phyloP scores from a whole-genome alignment of 2,329 filamentous ascomycete species.

The Fusarium graminum region DNA sequence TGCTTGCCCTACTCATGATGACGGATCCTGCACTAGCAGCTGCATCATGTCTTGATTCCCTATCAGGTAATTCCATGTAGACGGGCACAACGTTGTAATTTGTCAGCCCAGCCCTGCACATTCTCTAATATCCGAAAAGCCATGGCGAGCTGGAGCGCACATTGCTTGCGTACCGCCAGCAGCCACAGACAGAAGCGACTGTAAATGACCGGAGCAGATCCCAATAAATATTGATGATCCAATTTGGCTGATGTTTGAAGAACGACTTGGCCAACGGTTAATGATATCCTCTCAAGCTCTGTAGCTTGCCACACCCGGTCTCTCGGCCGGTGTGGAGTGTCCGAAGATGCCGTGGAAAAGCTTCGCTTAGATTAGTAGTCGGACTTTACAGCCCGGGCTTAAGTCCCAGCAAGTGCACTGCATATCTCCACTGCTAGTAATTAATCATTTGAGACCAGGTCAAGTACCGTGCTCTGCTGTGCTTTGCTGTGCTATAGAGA shows the following conservation, averaged over 20 bases:
- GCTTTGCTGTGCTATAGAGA: no score
- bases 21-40: slow-evolving; percentile 20
- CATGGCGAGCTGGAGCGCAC: not conserved
- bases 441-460: slow-evolving; percentile 6
- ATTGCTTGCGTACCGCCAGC: slow-evolving; percentile 6
- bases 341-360: slow-evolving; percentile 38
- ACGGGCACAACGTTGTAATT: slow-evolving; percentile 36
- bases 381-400: slow-evolving; percentile 42
- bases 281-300: slow-evolving; percentile 15
- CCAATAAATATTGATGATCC: not conserved
- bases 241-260: not conserved
- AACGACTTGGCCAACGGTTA: not conserved
- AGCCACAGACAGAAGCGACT: slow-evolving; percentile 7
- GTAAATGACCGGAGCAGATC: slow-evolving; percentile 1
- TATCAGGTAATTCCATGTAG: slow-evolving; percentile 20
- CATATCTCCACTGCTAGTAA: not conserved
- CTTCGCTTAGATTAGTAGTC: slow-evolving; percentile 33
- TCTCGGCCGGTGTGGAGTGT: slow-evolving; percentile 37
- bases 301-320: slow-evolving; percentile 30
- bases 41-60: slow-evolving; percentile 27
- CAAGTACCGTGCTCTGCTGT: no score
- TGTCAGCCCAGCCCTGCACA: slow-evolving; percentile 28
- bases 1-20: slow-evolving; percentile 17
- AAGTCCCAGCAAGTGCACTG: slow-evolving; percentile 38
- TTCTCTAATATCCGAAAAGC: not conserved